These are phyloP conservation scores for Jasminum sambac DNA, from an alignment of 257 asterid species.

Conservation along the genomic window DNA sequence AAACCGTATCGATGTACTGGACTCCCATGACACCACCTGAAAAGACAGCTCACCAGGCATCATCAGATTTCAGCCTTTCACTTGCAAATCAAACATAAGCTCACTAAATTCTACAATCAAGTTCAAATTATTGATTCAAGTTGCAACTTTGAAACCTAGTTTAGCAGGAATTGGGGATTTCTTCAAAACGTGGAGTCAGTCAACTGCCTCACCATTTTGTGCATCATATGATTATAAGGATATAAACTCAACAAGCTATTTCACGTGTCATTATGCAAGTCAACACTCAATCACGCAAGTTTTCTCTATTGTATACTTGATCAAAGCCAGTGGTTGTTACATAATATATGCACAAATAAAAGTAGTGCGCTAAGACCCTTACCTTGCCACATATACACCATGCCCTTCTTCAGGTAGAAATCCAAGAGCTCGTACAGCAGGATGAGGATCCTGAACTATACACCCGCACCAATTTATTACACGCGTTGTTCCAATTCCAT, in stretches of 20 bases:
- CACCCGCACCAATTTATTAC: slow-evolving; percentile 95
- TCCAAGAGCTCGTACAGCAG: slow-evolving; percentile 98
- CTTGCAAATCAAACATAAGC: slow-evolving; percentile 19
- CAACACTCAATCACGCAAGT: neutral
- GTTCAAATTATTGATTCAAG: neutral
- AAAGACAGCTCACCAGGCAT: slow-evolving; percentile 3
- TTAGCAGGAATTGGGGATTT: neutral
- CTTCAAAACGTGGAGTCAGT: neutral
- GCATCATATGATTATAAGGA: neutral
- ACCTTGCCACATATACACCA: slow-evolving; percentile 97
- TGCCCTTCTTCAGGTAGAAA: slow-evolving; percentile 97
- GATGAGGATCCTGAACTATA: slow-evolving; percentile 89
- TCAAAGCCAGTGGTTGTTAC: neutral
- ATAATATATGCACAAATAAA: neutral
- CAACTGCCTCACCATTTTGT: neutral
- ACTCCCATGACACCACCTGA: slow-evolving; percentile 99
- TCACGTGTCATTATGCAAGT: neutral
- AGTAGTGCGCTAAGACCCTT: slow-evolving; percentile 26
- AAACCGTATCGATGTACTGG: slow-evolving; percentile 91
- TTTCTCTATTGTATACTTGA: neutral
- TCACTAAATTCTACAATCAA: neutral
- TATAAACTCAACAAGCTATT: neutral
- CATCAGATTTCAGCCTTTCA: slow-evolving; percentile 3
- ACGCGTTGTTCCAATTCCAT: slow-evolving; percentile 88
- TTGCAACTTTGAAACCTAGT: slow-evolving; percentile 7